Evolutionary conservation across 139 green algal species (phyloP), one percentile per base, ranked within the genome.

Genomic region (Chlorella sp.): DNA sequence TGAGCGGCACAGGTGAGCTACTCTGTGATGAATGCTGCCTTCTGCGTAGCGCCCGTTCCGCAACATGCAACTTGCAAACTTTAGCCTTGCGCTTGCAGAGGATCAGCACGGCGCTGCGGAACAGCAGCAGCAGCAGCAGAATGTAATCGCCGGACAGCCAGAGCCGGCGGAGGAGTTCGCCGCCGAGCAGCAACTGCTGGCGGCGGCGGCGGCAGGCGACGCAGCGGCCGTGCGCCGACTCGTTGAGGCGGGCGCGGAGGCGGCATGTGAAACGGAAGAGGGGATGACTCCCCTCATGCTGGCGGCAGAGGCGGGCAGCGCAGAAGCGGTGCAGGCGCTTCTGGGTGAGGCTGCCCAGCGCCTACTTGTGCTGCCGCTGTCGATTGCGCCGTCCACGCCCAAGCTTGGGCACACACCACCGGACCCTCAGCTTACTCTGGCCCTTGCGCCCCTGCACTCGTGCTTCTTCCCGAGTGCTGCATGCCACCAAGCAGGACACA

Each of bases 221-320:
- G 73, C 60, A 36, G 88, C 92, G 28, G 75, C 73, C 0, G 91
- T 94, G 3, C 36, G 69, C 48, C 16, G 88, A 82, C 90, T 96
- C 78, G 89, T 97, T 76, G 91, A 88, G 0, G 92, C 89, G 28
- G 95, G 93, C 21, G 88, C 88, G n/a, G 92, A 89, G 39, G 60
- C 85, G 34, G 71, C 64, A 15, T 88, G 53, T 68, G 86, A 75
- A 39, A 79, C 90, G 18, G 82, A 77, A 1, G 88, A 88, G 24
- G 91, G 92, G 32, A 40, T 91, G n/a, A 92, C 91, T 15, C 83
- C 91, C n/a, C 73, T 94, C 12, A 94, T 94, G 92, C 34, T 86
- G 18, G 92, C 92, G 16, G 92, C 92, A 30, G 87, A 91, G 68
- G 60, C 64, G 26, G 92, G 92, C 40, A 64, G 89, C n/a, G 32